Base-by-base conservation (phyloP, 352 stramenopile genomes). In the Phytopythium vexans region DNA sequence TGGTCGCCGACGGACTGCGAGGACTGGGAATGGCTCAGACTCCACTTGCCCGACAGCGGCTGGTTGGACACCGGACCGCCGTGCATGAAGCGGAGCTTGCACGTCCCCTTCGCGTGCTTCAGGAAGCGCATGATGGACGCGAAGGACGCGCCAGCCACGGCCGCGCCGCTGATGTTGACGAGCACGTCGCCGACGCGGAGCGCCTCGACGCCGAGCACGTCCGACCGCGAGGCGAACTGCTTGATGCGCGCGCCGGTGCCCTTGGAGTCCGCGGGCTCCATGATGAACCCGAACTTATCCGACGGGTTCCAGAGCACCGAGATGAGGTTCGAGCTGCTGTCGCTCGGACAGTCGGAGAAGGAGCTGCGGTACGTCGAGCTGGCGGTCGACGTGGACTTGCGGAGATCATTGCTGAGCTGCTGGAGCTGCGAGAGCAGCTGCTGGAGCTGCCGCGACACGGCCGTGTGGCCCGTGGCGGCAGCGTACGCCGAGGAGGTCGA, bases 41-140 rank as follows among this genome's bases (percentile, higher is more conserved):
- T 66, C 56, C 58, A 63, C 38, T 67, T 71, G 54, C 55, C 62
- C 10, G 50, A 9, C 45, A 9, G 33, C 14, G 16, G 47, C 53
- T 12, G 41, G 10, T 27, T 62, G 49, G 35, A 43, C n/a, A 40
- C 21, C 12, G 15, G 11, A 10, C 34, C 32, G 41, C 44, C 59
- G 41, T 76, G 79, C 11, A 59, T 70, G 14, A 92, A 93, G 32
- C 68, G 75, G 40, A 93, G 66, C 52, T 82, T 93, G 67, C 80
- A 93, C 45, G 73, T 87, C 8, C 72, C 72, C 50, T 89, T 91
- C 41, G 72, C 74, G 67, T 82, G 79, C 62, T 93, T 93, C 36
- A 93, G 58, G 54, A 91, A 91, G 33, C 78, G 76, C 51, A 72
- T 81, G 60, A 93, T 87, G 32, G 78, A 83, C 41, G 76, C 54